Percentiles rank a stretch among this genome's conserved stretches.
These are phyloP conservation scores for Saccharomycodes ludwigii DNA, from an alignment of 805 yeast species.

Conservation along the genomic window DNA sequence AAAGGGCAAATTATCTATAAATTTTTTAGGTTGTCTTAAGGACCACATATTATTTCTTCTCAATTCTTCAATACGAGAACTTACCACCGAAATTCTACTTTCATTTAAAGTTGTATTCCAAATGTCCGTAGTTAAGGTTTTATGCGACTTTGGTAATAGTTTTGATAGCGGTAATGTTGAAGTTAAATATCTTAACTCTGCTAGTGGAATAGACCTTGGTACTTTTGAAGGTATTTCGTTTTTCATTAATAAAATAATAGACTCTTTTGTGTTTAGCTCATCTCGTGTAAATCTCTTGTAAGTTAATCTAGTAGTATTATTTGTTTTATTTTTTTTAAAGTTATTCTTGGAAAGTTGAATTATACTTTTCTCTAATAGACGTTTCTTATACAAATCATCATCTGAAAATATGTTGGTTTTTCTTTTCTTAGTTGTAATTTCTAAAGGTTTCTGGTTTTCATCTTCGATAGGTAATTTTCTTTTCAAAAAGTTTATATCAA, in stretches of 20 bases:
- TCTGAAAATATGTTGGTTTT: too few species aligned
- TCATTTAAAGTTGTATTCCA: constrained; percentile 79
- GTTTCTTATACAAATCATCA: too few species aligned
- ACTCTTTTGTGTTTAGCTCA: constrained; percentile 22
- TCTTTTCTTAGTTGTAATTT: too few species aligned
- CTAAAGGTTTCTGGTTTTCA: too few species aligned
- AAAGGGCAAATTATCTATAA: constrained; percentile 45
- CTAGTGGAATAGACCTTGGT: constrained; percentile 52
- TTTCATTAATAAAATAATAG: constrained; percentile 35
- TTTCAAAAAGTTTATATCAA: too few species aligned
- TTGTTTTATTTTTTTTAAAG: too few species aligned
- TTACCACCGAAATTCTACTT: constrained; percentile 81
- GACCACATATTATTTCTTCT: constrained; percentile 86
- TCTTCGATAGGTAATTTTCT: too few species aligned
- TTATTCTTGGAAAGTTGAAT: too few species aligned
- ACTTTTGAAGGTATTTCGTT: constrained; percentile 41
- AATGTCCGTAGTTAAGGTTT: constrained; percentile 71
- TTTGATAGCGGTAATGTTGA: constrained; percentile 80
- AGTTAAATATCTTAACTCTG: constrained; percentile 77
- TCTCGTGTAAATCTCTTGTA: constrained; percentile 6
- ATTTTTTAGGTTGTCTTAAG: constrained; percentile 67
- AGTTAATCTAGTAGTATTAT: too few species aligned
- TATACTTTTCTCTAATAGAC: too few species aligned
- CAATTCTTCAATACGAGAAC: constrained; percentile 84
- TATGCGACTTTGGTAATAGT: constrained; percentile 74